Base-by-base conservation (phyloP, 371 early-diverging fungal species). In the Actinomucor elegans region DNA sequence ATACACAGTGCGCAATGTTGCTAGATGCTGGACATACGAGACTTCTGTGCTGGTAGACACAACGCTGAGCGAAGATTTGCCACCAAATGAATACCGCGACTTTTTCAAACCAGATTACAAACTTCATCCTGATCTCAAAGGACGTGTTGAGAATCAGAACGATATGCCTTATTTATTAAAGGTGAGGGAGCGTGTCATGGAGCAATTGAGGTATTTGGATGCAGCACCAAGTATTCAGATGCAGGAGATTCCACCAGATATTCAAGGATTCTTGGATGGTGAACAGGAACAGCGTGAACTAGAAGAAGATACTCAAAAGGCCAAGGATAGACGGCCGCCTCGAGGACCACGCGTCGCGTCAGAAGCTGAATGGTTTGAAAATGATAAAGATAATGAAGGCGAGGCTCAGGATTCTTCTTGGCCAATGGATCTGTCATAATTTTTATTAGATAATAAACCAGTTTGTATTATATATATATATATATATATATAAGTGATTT, bases 191-290 rank as follows among this genome's bases (percentile, higher is more conserved):
- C 76, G 84, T 26, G 87, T 98, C n/a, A 69, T 88, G 47, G 99
- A 99, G 63, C 94, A 98, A 48, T 76, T 99, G 46, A 72, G 95
- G 53, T 84, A 88, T 57, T 60, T 99, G 43, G 84, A 91, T 56
- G 89, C 88, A 5, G 96, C 97, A 12, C 99, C 99, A 0, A 92
- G 94, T 55, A 97, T 99, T 24, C 98, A 99, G 71, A 95, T 99
- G 94, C 92, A 92, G 56, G 85, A 84, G 48, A 83, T 89, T 12
- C 93, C 93, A 10, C 85, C 81, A 1, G 91, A 89, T 61, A 87
- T 91, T 31, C 89, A 89, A 57, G 89, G 88, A 5, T 89, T 86
- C 41, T 50, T 91, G 57, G 84, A 84, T 58, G 78, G 80, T 40
- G 82, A 83, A 21, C 73, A 75, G 1, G 84, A 83, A 48, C 65